Conservation (phyloP, 768 basidiomycete species). For the Atractiella rhizophila region DNA sequence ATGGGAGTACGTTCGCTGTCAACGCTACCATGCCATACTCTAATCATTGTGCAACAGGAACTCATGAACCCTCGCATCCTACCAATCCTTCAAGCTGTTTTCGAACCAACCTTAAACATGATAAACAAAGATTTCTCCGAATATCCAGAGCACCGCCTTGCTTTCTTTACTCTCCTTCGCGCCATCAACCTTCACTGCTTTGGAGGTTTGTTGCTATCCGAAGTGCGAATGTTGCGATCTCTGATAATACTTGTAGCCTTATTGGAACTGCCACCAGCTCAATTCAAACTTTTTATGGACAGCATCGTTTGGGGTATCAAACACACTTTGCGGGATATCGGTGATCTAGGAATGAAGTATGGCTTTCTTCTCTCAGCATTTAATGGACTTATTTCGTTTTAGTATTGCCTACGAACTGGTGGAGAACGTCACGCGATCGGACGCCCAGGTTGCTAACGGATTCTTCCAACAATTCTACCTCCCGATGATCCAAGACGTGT, state of each 20-base stretch:
- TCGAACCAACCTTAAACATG: constrained; percentile 90
- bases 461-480: constrained; percentile 96
- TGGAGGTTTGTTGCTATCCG: constrained; percentile 32
- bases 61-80: constrained; percentile 80
- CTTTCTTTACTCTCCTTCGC: constrained; percentile 84
- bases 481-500: constrained; percentile 75
- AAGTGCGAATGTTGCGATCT: not conserved
- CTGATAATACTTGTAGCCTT: constrained; percentile 21
- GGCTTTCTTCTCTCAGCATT: constrained; percentile 2
- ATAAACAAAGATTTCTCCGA: constrained; percentile 99
- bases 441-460: constrained; percentile 50
- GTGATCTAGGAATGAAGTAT: constrained; percentile 40
- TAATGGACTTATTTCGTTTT: too few relatives aligned
- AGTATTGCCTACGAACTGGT: constrained; percentile 36
- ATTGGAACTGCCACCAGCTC: too few relatives aligned
- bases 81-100: constrained; percentile 83
- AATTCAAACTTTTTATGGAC: constrained; percentile 96
- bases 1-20: constrained; percentile 41
- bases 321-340: constrained; percentile 95
- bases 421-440: constrained; percentile 71
- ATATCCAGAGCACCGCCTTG: constrained; percentile 87
- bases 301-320: constrained; percentile 99
- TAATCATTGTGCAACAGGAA: constrained; percentile 26
- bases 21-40: not conserved
- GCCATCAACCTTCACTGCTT: constrained; percentile 84